These are phyloP conservation scores for Komagataella mondaviorum DNA, from an alignment of 805 yeast species.

Conservation along the genomic window DNA sequence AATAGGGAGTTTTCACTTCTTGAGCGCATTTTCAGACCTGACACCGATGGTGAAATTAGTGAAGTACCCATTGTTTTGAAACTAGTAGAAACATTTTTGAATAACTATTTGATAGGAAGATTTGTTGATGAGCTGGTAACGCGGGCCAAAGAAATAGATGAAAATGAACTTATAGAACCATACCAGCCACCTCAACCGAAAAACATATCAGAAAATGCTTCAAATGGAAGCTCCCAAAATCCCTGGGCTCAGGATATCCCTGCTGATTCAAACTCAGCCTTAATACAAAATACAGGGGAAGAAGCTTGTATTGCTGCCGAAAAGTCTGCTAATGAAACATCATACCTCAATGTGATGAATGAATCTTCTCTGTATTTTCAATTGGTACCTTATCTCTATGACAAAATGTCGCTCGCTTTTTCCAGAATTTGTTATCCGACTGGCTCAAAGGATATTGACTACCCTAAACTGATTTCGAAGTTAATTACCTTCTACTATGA, in stretches of 20 bases:
- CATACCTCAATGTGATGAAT: slow-evolving; percentile 16
- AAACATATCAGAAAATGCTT: neutral
- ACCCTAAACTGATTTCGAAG: slow-evolving; percentile 13
- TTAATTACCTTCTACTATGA: slow-evolving; percentile 22
- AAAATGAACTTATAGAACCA: slow-evolving; percentile 7
- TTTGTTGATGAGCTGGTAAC: slow-evolving; percentile 16
- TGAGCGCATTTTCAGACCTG: neutral
- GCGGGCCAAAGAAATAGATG: slow-evolving; percentile 20
- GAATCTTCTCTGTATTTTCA: slow-evolving; percentile 20
- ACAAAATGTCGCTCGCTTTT: slow-evolving; percentile 11
- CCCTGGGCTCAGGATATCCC: slow-evolving; percentile 20
- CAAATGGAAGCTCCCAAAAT: slow-evolving; percentile 12
- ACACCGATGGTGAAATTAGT: neutral
- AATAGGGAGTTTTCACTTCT: neutral
- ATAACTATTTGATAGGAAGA: slow-evolving; percentile 21
- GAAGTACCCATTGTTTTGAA: slow-evolving; percentile 4
- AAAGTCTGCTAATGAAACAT: slow-evolving; percentile 2
- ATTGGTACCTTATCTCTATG: slow-evolving; percentile 19
- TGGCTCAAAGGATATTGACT: slow-evolving; percentile 12
- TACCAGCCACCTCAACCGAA: neutral
- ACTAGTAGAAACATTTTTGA: slow-evolving; percentile 4
- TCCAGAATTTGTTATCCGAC: slow-evolving; percentile 13
- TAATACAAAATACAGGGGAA: neutral
- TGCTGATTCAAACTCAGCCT: neutral
- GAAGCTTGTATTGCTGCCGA: neutral